Base-by-base conservation (phyloP, 2,329 filamentous ascomycete genomes). In the Pseudohalonectria lignicola region DNA sequence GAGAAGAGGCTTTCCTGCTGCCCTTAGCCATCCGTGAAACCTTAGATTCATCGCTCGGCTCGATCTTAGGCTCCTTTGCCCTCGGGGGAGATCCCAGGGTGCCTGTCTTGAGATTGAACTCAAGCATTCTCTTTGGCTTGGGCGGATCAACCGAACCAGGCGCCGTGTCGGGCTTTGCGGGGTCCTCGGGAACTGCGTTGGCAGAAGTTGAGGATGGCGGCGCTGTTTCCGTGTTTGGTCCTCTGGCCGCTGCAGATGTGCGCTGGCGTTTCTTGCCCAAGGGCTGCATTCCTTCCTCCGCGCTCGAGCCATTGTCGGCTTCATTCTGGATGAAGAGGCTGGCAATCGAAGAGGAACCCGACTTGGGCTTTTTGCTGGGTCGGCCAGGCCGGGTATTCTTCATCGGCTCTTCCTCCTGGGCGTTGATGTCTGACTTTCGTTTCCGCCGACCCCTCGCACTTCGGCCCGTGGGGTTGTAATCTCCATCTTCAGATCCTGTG, bases 41-140 rank as follows among this genome's bases (percentile, higher is more conserved):
- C 16, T 33, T 36, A 17, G 15, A 8, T 18, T 39, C 32, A 3
- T n/a, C 12, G 16, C 41, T 40, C 2, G 38, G 10, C n/a, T 29
- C 18, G 9, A 36, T 16, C 31, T 43, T 48, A 13, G 32, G 38
- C 13, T 36, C 36, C 25, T 47, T 48, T 5, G 44, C 60, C 34
- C 66, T 71, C 1, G 76, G 76, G 0, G 77, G 74, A 4, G 75
- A 74, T 4, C 75, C 74, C 36, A 79, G 67, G 2, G 75, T 80
- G 5, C 76, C 75, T 2, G 75, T 79, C 43, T 67, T 72, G 1
- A 64, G 63, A 43, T 80, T 78, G 47, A 78, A 64, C 43, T 61
- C 67, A 16, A 79, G 53, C 1, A 79, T 46, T 44, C 71, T 77
- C 31, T 60, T 64, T 1, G 65, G 59, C 37, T 34, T 33, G 20